Percentiles rank a stretch among this genome's conserved stretches.
phyloP scores from a whole-genome alignment of 1,139 yeast genomes.

The Suhomyces ambrosiae region DNA sequence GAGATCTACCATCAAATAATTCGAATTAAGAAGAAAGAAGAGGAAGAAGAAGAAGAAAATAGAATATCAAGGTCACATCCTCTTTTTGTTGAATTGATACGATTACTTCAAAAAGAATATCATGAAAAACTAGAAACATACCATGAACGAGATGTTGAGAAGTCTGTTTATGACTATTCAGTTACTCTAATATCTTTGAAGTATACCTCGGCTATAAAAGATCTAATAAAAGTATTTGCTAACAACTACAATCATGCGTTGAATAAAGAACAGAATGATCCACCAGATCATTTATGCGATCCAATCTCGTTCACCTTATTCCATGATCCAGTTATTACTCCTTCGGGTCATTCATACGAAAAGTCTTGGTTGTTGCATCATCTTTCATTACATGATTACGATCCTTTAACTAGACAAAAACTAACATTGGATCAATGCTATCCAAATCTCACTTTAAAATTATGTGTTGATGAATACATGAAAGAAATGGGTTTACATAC shows the following conservation, averaged over 20 bases:
- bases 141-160: conserved; percentile 15
- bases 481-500: conserved; percentile 1
- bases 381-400: conserved; percentile 34
- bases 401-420: conserved; percentile 36
- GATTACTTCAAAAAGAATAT: conserved; percentile 24
- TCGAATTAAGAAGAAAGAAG: conserved; percentile 16
- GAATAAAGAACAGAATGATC: conserved; percentile 19
- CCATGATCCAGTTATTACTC: conserved; percentile 48
- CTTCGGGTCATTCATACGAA: conserved; percentile 53
- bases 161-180: conserved; percentile 22
- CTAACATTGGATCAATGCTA: conserved; percentile 22
- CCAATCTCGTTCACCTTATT: conserved; percentile 50
- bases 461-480: conserved; percentile 16
- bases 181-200: conserved; percentile 22
- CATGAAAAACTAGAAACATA: conserved; percentile 19
- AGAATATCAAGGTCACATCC: conserved; percentile 18
- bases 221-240: conserved; percentile 26
- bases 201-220: conserved; percentile 25
- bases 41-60: conserved; percentile 19
- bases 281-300: conserved; percentile 49
- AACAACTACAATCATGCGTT: conserved; percentile 22
- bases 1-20: conserved; percentile 25
- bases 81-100: conserved; percentile 26
- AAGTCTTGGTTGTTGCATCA: conserved; percentile 42
- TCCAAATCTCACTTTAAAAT: conserved; percentile 20